Evolutionary conservation across 2,329 filamentous ascomycete genomes (phyloP).

Genomic region (Aspergillus intermedius): DNA sequence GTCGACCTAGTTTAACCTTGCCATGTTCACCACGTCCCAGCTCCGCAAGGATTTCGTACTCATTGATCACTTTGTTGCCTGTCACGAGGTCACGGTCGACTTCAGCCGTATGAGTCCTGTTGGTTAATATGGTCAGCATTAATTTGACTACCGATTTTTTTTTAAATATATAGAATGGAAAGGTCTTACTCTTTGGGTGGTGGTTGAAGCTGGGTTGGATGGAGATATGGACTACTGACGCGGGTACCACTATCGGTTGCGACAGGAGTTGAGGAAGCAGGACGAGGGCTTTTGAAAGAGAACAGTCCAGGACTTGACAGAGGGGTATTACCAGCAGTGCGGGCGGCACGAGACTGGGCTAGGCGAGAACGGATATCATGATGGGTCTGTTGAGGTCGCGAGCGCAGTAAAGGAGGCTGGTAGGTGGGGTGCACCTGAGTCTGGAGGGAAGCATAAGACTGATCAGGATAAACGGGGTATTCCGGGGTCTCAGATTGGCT

Average conservation of each 20-base stretch:
- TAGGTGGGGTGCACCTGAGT: constrained; percentile 37
- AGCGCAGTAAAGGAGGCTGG: constrained; percentile 33
- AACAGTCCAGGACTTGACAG: constrained; percentile 43
- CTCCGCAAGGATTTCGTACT: constrained; percentile 95
- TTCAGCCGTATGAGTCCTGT: constrained; percentile 77
- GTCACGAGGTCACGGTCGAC: constrained; percentile 84
- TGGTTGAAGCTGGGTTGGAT: constrained; percentile 64
- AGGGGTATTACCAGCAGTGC: constrained; percentile 43
- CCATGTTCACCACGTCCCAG: constrained; percentile 93
- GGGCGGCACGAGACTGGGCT: constrained; percentile 20
- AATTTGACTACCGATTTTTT: too few species aligned
- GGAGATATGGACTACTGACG: constrained; percentile 56
- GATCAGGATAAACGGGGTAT: constrained; percentile 43
- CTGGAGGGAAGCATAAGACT: constrained; percentile 43
- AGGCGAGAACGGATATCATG: background rate
- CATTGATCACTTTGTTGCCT: constrained; percentile 92
- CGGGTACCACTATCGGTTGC: constrained; percentile 30
- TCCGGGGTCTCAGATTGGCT: constrained; percentile 26
- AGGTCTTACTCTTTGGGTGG: constrained; percentile 65
- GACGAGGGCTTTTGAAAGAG: constrained; percentile 27
- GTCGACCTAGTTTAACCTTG: constrained; percentile 91
- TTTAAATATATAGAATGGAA: background rate
- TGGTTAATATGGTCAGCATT: background rate
- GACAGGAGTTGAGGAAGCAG: constrained; percentile 23
- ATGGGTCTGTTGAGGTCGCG: constrained; percentile 38